Conservation (phyloP, 139 green algal species). For the Trebouxia sp. region DNA sequence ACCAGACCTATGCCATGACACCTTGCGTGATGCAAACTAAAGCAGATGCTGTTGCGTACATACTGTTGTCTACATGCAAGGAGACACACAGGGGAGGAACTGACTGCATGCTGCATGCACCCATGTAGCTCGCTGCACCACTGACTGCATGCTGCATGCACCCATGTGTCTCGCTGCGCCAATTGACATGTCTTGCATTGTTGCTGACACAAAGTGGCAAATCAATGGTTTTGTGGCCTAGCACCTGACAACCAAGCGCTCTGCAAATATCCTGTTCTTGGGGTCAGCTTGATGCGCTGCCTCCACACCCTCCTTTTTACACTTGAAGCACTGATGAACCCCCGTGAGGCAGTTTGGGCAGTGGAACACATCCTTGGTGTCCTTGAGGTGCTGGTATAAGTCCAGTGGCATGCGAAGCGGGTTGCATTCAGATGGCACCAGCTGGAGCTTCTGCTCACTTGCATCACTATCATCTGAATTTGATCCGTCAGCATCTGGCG, state of each 20-base stretch:
- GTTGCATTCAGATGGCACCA: constrained; percentile 5
- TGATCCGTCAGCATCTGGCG: neutral
- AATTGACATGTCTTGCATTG: neutral
- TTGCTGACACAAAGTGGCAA: no score
- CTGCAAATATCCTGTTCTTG: neutral
- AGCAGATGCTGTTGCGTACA: no score
- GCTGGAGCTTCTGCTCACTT: neutral
- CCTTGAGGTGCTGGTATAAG: neutral
- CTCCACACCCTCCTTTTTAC: constrained; percentile 1
- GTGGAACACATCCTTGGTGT: constrained; percentile 6
- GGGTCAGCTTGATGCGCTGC: neutral
- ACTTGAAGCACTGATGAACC: constrained; percentile 18
- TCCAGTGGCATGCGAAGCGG: neutral
- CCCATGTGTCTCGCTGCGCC: no score
- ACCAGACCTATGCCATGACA: no score
- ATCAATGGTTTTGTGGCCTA: no score
- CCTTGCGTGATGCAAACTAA: no score
- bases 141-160: no score
- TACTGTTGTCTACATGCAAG: no score
- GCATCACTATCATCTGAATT: neutral
- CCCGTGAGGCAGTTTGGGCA: constrained; percentile 22
- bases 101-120: no score
- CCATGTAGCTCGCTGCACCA: no score
- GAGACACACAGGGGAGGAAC: no score
- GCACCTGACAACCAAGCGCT: neutral